Evolutionary conservation across 257 asterid genomes (phyloP), one percentile per base, ranked within the genome.

Genomic region (Primulina huaijiensis): DNA sequence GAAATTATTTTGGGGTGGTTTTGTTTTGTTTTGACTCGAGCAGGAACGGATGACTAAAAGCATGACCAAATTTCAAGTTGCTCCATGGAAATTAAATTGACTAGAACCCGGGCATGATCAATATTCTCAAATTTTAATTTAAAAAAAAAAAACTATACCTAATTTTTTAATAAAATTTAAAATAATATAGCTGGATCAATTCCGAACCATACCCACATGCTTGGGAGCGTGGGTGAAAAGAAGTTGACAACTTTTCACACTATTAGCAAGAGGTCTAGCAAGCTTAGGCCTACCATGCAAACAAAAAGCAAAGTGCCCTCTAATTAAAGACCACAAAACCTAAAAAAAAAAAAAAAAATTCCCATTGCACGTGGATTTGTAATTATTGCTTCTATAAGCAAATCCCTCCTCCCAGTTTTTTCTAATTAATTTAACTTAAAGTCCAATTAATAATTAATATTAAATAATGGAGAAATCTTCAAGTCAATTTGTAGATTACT

Each of bases 221-320:
- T 4, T 16, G 57, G 56, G 56, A 50, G 56, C 68, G 62, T 46
- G 81, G 86, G 52, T 33, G 40, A 71, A 59, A 57, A 59, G 5
- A 55, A 38, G 35, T 33, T 6, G 53, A 38, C 21, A 7, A 33
- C 69, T 40, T 65, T 37, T 29, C 6, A 16, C 57, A 50, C 57
- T 50, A 50, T 14, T 50, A 1, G 7, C 69, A 65, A 38, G 69
- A 65, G 69, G 59, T 37, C 69, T 30, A 59, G 53, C 69, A 65
- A 43, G 20, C 37, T 11, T 65, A 33, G 69, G 69, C 69, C 69
- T 65, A 65, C 69, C 19, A 21, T 6, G 37, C 58, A 23, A 14
- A 17, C 8, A 50, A 65, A 23, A 65, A 65, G 69, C 38, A 37
- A 63, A 16, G 5, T 19, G 57, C 21, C 57, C 21, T 50, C 57